These are phyloP conservation scores for Stachybotrys elegans DNA, from an alignment of 2,329 filamentous ascomycete genomes.

Conservation along the genomic window DNA sequence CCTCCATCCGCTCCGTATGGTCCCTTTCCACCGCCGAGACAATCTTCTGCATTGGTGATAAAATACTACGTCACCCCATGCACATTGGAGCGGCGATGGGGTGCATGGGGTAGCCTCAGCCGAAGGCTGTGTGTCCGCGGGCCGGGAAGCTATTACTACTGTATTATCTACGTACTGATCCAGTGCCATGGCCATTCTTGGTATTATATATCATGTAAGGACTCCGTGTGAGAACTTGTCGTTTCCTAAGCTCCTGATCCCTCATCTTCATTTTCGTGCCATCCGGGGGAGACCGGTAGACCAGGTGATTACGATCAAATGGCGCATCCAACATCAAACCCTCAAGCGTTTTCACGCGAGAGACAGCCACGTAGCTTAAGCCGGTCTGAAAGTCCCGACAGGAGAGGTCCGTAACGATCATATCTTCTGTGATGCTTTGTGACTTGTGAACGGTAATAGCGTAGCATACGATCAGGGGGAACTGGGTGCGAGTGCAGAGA, in stretches of 20 bases:
- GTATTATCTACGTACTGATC: background rate
- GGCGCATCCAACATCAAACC: slow-evolving; percentile 6
- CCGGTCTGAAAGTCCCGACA: slow-evolving; percentile 9
- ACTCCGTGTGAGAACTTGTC: slow-evolving; percentile 7
- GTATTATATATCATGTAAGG: slow-evolving; percentile 2
- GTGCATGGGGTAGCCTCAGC: no score
- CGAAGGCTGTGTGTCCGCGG: background rate
- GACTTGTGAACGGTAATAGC: slow-evolving; percentile 8
- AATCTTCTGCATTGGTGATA: no score
- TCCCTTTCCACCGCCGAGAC: background rate
- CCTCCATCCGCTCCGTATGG: background rate
- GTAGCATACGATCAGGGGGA: slow-evolving; percentile 6
- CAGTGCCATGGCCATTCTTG: background rate
- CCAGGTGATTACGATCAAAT: slow-evolving; percentile 5
- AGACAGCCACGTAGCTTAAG: slow-evolving; percentile 10
- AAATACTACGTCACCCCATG: background rate
- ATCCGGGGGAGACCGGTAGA: slow-evolving; percentile 4
- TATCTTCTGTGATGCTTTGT: slow-evolving; percentile 10
- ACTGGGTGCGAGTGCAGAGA: slow-evolving; percentile 4
- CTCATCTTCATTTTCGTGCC: slow-evolving; percentile 8
- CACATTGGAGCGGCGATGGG: background rate
- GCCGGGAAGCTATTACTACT: background rate
- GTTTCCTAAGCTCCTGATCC: slow-evolving; percentile 6
- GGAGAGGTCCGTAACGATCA: slow-evolving; percentile 11
- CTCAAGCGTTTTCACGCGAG: slow-evolving; percentile 9